These are phyloP conservation scores for Ganoderma multipileum DNA, from an alignment of 1,284 basidiomycete species.

Conservation along the genomic window DNA sequence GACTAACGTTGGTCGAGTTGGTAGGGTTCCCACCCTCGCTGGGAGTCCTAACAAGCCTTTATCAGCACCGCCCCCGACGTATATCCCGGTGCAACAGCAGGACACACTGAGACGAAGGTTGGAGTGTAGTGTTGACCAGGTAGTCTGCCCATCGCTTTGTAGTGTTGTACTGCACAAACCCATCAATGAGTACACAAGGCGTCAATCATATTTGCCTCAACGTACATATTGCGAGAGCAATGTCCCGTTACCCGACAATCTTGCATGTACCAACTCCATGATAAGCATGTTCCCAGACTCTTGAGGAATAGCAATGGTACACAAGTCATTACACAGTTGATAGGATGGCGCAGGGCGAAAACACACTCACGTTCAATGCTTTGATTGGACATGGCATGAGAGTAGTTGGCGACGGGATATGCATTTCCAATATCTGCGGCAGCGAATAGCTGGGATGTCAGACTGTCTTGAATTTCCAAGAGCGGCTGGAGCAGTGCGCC, in stretches of 20 bases:
- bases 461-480: too few species aligned
- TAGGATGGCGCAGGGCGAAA: neutral
- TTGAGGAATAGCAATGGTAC: constrained; percentile 29
- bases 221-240: constrained; percentile 59
- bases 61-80: neutral
- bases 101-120: constrained; percentile 55
- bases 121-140: constrained; percentile 61
- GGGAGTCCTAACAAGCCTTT: constrained; percentile 46
- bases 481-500: constrained; percentile 53
- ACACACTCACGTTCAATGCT: constrained; percentile 22
- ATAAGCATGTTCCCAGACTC: constrained; percentile 79
- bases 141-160: constrained; percentile 75
- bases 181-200: neutral
- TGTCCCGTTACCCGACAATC: constrained; percentile 60
- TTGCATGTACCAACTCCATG: constrained; percentile 69
- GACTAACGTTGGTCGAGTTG: constrained; percentile 79
- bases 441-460: constrained; percentile 52
- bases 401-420: constrained; percentile 13
- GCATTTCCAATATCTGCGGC: constrained; percentile 47
- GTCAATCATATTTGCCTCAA: neutral
- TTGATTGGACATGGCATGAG: constrained; percentile 7
- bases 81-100: neutral
- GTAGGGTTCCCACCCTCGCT: constrained; percentile 49
- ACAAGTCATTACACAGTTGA: neutral
- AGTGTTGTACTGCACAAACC: constrained; percentile 50